Conservation (phyloP, 495 filamentous ascomycete species). For the Cudoniella acicularis region DNA sequence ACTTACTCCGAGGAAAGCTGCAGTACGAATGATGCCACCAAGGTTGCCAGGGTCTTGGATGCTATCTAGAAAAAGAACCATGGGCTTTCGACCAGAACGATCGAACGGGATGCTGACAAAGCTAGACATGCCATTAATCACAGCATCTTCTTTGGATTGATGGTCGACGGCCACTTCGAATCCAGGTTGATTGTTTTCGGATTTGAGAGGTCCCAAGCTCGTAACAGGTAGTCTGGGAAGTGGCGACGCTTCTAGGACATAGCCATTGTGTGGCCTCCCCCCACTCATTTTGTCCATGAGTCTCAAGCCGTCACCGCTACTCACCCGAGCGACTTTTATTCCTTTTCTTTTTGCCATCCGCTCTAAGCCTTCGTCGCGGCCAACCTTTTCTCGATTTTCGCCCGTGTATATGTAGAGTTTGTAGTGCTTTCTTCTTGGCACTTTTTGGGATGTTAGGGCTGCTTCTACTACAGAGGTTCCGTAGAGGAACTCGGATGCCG, state of each 20-base stretch:
- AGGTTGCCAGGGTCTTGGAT: conserved; percentile 87
- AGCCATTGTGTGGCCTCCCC: conserved; percentile 88
- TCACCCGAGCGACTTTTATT: conserved; percentile 49
- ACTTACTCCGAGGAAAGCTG: conserved; percentile 80
- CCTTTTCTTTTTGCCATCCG: conserved; percentile 55
- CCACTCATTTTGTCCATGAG: conserved; percentile 79
- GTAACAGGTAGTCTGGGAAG: conserved; percentile 70
- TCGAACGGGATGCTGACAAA: conserved; percentile 37
- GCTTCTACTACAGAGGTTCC: conserved; percentile 78
- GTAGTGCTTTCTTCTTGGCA: conserved; percentile 66
- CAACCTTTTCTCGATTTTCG: conserved; percentile 35
- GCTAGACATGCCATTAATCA: conserved; percentile 56
- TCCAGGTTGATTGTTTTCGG: conserved; percentile 29
- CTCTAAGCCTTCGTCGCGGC: conserved; percentile 43
- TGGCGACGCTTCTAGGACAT: conserved; percentile 81
- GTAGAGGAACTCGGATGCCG: conserved; percentile 89
- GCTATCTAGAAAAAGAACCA: conserved; percentile 79
- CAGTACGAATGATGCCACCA: conserved; percentile 81
- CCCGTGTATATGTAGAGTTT: conserved; percentile 74
- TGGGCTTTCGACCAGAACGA: conserved; percentile 55
- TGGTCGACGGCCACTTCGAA: conserved; percentile 59
- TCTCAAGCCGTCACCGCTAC: conserved; percentile 50
- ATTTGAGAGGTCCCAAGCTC: conserved; percentile 45
- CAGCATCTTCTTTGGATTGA: conserved; percentile 69
- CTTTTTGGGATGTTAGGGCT: conserved; percentile 55